A percentile compares a stretch with the other conserved stretches of the same genome.
phyloP scores from a whole-genome alignment of 2,329 filamentous ascomycete species.

The Neonectria coccinea region DNA sequence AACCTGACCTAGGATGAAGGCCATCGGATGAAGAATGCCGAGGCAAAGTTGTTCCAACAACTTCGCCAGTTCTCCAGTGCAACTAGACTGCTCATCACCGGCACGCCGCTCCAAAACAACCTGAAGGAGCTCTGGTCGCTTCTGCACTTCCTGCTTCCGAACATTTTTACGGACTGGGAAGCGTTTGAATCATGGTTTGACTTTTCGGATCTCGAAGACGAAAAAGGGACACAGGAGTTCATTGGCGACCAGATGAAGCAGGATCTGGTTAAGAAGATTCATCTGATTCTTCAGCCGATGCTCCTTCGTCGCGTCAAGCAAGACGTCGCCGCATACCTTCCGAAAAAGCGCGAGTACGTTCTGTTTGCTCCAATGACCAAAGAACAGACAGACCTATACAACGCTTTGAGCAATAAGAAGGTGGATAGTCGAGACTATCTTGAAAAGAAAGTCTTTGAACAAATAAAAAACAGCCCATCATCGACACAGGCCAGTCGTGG shows the following conservation, averaged over 20 bases:
- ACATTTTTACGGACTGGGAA: slow-evolving; percentile 92
- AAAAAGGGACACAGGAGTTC: slow-evolving; percentile 81
- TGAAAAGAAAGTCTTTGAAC: slow-evolving; percentile 80
- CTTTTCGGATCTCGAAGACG: slow-evolving; percentile 91
- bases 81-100: slow-evolving; percentile 91
- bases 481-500: slow-evolving; percentile 49
- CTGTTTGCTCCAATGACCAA: slow-evolving; percentile 91
- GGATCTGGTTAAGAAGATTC: slow-evolving; percentile 76
- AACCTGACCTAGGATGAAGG: slow-evolving; percentile 78
- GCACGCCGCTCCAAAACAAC: slow-evolving; percentile 96
- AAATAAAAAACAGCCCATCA: slow-evolving; percentile 57
- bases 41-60: slow-evolving; percentile 90
- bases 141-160: slow-evolving; percentile 90
- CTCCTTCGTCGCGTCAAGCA: slow-evolving; percentile 89
- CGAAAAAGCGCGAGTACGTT: slow-evolving; percentile 96
- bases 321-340: slow-evolving; percentile 91
- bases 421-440: slow-evolving; percentile 78
- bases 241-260: slow-evolving; percentile 77
- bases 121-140: slow-evolving; percentile 94
- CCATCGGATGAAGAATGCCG: slow-evolving; percentile 96
- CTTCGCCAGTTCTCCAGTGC: slow-evolving; percentile 90
- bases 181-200: slow-evolving; percentile 98
- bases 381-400: slow-evolving; percentile 92
- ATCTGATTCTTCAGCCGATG: slow-evolving; percentile 92
- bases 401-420: slow-evolving; percentile 68